phyloP scores from a whole-genome alignment of 2,329 filamentous ascomycete genomes.

The Colletotrichum eremochloae region DNA sequence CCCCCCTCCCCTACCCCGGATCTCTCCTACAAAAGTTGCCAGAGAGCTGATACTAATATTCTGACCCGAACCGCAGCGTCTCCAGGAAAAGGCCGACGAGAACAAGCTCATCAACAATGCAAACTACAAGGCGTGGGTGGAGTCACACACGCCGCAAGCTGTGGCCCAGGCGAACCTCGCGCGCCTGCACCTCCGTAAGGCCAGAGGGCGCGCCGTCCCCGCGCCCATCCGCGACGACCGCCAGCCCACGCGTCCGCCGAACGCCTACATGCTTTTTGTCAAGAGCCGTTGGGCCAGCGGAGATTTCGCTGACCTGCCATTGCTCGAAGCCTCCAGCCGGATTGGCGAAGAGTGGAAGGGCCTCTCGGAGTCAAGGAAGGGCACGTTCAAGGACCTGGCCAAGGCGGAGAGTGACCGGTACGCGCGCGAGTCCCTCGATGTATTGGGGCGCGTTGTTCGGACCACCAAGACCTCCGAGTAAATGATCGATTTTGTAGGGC shows the following conservation, averaged over 20 bases:
- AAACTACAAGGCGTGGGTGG: constrained; percentile 63
- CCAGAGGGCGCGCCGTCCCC: constrained; percentile 44
- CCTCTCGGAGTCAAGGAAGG: constrained; percentile 57
- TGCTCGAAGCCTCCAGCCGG: constrained; percentile 44
- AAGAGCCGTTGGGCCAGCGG: constrained; percentile 54
- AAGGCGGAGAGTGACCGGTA: constrained; percentile 50
- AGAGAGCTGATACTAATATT: constrained; percentile 1
- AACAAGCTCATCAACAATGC: constrained; percentile 59
- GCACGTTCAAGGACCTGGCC: constrained; percentile 53
- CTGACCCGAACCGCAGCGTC: constrained; percentile 48
- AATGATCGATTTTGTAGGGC: neutral
- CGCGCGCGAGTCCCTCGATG: constrained; percentile 46
- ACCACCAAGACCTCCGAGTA: neutral
- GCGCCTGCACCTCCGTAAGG: constrained; percentile 57
- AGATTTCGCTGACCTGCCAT: constrained; percentile 35
- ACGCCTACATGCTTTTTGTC: constrained; percentile 54
- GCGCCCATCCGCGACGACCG: constrained; percentile 61
- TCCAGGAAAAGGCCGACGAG: constrained; percentile 51
- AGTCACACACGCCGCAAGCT: constrained; percentile 54
- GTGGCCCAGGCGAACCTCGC: constrained; percentile 63
- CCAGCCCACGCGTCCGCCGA: constrained; percentile 55
- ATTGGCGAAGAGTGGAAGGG: constrained; percentile 58
- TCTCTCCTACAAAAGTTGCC: neutral
- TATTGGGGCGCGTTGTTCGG: constrained; percentile 43
- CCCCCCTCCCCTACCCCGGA: neutral